A percentile compares a stretch with the other conserved stretches of the same genome.
Conservation (phyloP, 2,329 filamentous ascomycete species). For the Didymella segeticola region DNA sequence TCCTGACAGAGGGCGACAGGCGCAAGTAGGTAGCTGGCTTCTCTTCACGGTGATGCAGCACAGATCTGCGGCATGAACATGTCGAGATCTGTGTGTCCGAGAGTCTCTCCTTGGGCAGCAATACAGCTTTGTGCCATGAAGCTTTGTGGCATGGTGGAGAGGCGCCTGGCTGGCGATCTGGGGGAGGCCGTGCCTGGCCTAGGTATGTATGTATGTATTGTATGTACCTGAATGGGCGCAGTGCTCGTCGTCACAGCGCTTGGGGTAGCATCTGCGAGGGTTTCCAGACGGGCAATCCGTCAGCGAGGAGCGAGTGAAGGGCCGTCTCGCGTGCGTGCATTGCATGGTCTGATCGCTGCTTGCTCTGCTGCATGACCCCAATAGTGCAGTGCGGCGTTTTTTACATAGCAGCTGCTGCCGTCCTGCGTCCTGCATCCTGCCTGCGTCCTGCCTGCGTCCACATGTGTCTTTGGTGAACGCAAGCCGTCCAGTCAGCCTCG, state of each 20-base stretch:
- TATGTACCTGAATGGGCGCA: no score
- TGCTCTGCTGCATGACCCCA: conserved; percentile 3
- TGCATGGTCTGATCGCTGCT: conserved; percentile 6
- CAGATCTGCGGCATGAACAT: conserved; percentile 22
- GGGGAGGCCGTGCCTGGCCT: conserved; percentile 1
- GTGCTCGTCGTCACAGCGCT: no score
- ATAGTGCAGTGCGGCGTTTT: conserved; percentile 9
- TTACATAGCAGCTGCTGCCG: conserved; percentile 13
- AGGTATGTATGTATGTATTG: no score
- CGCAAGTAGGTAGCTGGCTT: conserved; percentile 18
- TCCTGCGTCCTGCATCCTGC: background rate
- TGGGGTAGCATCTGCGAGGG: conserved; percentile 5
- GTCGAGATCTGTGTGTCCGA: conserved; percentile 12
- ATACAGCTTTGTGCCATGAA: conserved; percentile 8
- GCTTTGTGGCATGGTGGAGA: conserved; percentile 9
- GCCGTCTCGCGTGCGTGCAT: conserved; percentile 11
- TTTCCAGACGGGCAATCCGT: background rate
- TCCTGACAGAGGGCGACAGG: conserved; percentile 15
- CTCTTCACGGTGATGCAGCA: conserved; percentile 20
- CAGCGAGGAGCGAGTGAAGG: conserved; percentile 3
- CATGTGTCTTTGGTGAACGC: conserved; percentile 14
- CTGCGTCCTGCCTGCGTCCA: conserved; percentile 6
- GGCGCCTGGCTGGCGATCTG: conserved; percentile 2
- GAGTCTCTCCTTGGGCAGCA: conserved; percentile 13
- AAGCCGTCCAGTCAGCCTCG: conserved; percentile 12